A percentile compares a stretch with the other conserved stretches of the same genome.
phyloP scores from a whole-genome alignment of 495 filamentous ascomycete species.

The Penicillium ucsense region DNA sequence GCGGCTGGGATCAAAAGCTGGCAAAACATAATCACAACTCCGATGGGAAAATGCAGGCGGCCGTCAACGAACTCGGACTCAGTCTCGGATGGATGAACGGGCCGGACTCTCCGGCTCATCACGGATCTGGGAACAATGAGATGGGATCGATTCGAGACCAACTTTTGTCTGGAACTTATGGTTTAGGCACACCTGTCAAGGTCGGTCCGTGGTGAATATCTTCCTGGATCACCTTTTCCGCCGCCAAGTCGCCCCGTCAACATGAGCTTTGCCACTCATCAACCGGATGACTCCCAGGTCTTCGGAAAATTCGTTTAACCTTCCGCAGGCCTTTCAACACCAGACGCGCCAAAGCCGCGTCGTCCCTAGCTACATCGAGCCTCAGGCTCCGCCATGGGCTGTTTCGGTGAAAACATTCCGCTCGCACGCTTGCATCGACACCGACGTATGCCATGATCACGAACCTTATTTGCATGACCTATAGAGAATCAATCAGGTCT shows the following conservation, averaged over 20 bases:
- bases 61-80: constrained; percentile 63
- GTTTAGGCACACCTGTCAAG: constrained; percentile 55
- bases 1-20: constrained; percentile 86
- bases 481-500: constrained; percentile 32
- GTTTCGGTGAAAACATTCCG: constrained; percentile 10
- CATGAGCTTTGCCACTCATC: too few species aligned
- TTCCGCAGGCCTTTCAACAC: neutral
- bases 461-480: constrained; percentile 40
- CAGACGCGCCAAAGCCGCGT: constrained; percentile 4
- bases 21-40: constrained; percentile 82
- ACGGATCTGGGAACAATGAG: constrained; percentile 36
- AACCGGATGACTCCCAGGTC: too few species aligned
- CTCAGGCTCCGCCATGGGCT: constrained; percentile 8
- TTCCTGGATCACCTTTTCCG: too few species aligned
- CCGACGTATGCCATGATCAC: constrained; percentile 38
- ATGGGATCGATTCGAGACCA: constrained; percentile 66
- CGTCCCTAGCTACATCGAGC: constrained; percentile 1
- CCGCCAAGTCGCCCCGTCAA: too few species aligned
- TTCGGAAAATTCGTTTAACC: too few species aligned
- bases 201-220: constrained; percentile 58
- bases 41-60: constrained; percentile 71
- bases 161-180: constrained; percentile 68
- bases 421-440: constrained; percentile 19
- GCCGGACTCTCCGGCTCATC: constrained; percentile 30
- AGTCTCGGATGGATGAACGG: constrained; percentile 71